Conservation (phyloP, 208 protist species). For the Trypanosoma congolense region DNA sequence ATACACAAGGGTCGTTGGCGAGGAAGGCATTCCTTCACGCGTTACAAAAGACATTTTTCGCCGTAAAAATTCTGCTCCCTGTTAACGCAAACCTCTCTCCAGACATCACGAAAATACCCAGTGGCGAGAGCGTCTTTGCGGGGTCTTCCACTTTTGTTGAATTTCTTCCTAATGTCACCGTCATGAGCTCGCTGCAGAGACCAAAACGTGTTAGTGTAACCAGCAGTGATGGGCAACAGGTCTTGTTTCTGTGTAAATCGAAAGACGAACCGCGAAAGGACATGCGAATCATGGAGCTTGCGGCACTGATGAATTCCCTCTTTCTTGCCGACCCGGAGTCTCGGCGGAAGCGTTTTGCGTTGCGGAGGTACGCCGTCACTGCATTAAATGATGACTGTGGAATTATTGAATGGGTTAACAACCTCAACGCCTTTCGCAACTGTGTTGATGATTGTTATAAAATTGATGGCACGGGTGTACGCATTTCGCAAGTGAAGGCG, state of each 20-base stretch:
- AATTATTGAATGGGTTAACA: slow-evolving; percentile 95
- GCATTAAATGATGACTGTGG: slow-evolving; percentile 90
- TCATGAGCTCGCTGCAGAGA: slow-evolving; percentile 90
- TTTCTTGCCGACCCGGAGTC: slow-evolving; percentile 80
- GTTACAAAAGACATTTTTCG: slow-evolving; percentile 40
- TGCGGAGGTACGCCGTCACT: slow-evolving; percentile 85
- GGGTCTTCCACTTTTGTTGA: slow-evolving; percentile 53
- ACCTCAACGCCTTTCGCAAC: slow-evolving; percentile 72
- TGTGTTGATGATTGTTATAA: slow-evolving; percentile 80
- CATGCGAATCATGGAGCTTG: slow-evolving; percentile 95
- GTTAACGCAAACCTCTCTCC: slow-evolving; percentile 72
- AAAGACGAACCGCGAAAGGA: slow-evolving; percentile 94
- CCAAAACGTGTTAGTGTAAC: slow-evolving; percentile 89
- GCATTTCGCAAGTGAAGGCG: slow-evolving; percentile 51
- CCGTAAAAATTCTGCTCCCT: slow-evolving; percentile 57
- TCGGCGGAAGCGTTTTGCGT: slow-evolving; percentile 70
- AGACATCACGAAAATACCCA: slow-evolving; percentile 23
- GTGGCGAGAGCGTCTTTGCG: slow-evolving; percentile 39
- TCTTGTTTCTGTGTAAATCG: slow-evolving; percentile 91
- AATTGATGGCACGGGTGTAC: slow-evolving; percentile 56
- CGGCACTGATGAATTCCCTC: slow-evolving; percentile 90
- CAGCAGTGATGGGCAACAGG: slow-evolving; percentile 55
- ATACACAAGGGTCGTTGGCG: slow-evolving; percentile 28
- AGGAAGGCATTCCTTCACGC: slow-evolving; percentile 54
- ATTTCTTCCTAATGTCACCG: slow-evolving; percentile 63